Conservation (phyloP, 1,284 basidiomycete genomes). For the Ceratorhiza oryzae-sativae region DNA sequence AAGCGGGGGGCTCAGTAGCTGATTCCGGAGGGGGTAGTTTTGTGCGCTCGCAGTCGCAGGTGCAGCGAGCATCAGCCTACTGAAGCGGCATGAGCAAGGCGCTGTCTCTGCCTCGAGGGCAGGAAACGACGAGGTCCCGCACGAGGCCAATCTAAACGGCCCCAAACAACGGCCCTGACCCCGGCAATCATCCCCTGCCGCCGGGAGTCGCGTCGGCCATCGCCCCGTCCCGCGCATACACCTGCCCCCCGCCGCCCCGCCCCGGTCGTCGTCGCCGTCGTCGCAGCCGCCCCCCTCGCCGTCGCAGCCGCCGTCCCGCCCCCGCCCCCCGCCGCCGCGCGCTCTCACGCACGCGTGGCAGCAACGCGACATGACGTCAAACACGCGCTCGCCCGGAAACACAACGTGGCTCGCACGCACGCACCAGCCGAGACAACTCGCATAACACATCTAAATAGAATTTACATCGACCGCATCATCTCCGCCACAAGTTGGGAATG, state of each 20-base stretch:
- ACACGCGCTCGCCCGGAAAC: conserved; percentile 8
- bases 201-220: conserved; percentile 1
- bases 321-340: conserved; percentile 20
- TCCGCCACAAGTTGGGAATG: conserved; percentile 28
- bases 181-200: conserved; percentile 45
- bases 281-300: background rate
- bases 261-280: background rate
- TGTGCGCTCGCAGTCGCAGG: conserved; percentile 26
- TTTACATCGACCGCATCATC: background rate
- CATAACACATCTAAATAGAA: conserved; percentile 20
- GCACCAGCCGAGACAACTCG: background rate
- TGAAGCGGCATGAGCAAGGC: conserved; percentile 15
- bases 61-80: conserved; percentile 16
- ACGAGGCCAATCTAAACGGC: conserved; percentile 12
- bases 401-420: conserved; percentile 14
- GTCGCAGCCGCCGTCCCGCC: conserved; percentile 5
- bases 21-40: background rate
- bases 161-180: conserved; percentile 58
- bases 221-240: background rate
- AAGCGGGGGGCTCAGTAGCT: background rate
- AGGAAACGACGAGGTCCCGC: conserved; percentile 13
- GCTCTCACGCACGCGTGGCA: conserved; percentile 18
- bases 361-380: conserved; percentile 38
- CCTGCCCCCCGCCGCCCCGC: background rate
- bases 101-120: conserved; percentile 34